Conservation (phyloP, 495 filamentous ascomycete genomes). For the Filosporella fistucella region DNA sequence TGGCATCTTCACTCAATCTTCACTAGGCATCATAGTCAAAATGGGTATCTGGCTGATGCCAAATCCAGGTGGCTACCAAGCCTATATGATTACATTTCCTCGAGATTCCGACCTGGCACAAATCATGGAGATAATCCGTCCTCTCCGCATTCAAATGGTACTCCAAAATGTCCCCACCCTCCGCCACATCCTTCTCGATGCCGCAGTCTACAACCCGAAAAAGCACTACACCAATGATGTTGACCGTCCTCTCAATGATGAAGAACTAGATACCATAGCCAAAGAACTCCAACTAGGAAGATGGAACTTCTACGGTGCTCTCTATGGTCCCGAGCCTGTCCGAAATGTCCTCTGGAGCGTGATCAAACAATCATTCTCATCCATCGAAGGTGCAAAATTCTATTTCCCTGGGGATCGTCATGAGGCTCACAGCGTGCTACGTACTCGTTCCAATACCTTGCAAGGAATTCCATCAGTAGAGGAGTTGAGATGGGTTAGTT, state of each 20-base stretch:
- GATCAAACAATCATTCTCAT: constrained; percentile 40
- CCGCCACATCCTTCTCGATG: constrained; percentile 40
- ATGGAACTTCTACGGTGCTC: constrained; percentile 53
- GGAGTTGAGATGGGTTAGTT: constrained; percentile 51
- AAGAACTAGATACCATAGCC: constrained; percentile 30
- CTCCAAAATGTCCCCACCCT: constrained; percentile 50
- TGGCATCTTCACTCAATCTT: constrained; percentile 54
- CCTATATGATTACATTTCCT: constrained; percentile 48
- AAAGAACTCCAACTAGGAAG: constrained; percentile 31
- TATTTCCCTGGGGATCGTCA: constrained; percentile 35
- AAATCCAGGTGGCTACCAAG: constrained; percentile 41
- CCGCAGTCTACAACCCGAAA: constrained; percentile 35
- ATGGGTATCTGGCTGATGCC: constrained; percentile 57
- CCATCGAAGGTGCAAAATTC: constrained; percentile 39
- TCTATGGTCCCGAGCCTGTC: constrained; percentile 43
- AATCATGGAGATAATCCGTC: constrained; percentile 46
- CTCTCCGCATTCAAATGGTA: constrained; percentile 37
- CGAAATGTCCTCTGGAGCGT: constrained; percentile 37
- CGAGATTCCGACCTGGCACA: constrained; percentile 45
- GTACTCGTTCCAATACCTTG: constrained; percentile 32
- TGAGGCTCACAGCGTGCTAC: constrained; percentile 32
- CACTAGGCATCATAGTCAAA: constrained; percentile 55
- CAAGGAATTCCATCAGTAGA: constrained; percentile 41
- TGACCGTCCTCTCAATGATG: constrained; percentile 32
- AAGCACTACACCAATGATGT: constrained; percentile 25